Evolutionary conservation across 2,329 filamentous ascomycete genomes (phyloP), one percentile per base, ranked within the genome.

Genomic region (Xylaria sp.): DNA sequence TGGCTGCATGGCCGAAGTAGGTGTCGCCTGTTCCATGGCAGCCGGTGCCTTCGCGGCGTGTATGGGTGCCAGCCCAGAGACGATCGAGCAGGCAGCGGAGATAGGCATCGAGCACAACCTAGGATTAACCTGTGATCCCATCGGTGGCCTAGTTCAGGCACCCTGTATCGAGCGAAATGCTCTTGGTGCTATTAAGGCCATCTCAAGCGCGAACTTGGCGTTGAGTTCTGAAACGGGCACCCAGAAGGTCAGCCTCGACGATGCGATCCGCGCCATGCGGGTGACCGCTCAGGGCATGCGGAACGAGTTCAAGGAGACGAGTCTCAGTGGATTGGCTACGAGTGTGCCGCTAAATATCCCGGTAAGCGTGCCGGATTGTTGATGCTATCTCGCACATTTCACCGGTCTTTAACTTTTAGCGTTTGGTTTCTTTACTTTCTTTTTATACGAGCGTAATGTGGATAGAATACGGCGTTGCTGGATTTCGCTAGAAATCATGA

Each of bases 261-360:
- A 86, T 65, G 84, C 84, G 6, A 86, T 86, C 61, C 81, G 82
- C 5, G 84, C 84, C 7, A 86, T 86, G 84, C 78, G 84, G 0
- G 70, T 86, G 15, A 86, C 84, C 0, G 84, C 84, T 3, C 81
- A 84, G 76, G 84, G 84, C 0, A 86, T 86, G 84, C 78, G 84
- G 39, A 85, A 85, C 44, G 84, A 86, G 76, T 86, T 86, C 75
- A 86, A 86, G 78, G 84, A 86, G 77, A 86, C 84, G 3, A 85
- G 84, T 69, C 74, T 86, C 32, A 85, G 84, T 57, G 84, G 84
- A 2, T 70, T 85, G 68, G 84, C 84, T n/a, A 86, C 83, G 2
- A 86, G 84, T 67, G 84, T 86, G 66, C 82, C 84, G 9, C 75
- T 86, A 25, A 79, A 85, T 67, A 86, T 86, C 51, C 84, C 84